Base-by-base conservation (phyloP, 2,329 filamentous ascomycete genomes). In the Cladosporium colombiae region DNA sequence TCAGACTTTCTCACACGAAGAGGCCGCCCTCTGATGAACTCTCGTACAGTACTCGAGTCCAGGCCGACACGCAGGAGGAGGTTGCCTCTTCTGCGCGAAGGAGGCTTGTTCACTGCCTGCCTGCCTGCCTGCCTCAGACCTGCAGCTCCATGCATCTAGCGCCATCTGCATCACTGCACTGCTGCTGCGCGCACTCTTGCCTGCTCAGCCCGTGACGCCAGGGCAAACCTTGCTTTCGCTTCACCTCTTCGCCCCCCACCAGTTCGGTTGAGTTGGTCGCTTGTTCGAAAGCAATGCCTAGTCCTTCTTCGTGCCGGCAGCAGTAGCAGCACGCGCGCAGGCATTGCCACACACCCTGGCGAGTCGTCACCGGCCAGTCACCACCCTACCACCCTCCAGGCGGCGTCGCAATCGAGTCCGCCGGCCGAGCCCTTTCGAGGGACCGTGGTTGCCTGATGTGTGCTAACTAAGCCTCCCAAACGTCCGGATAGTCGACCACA, bases 361-460 rank as follows among this genome's bases (percentile, higher is more conserved):
- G 1, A 31, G 33, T 25, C 56, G 37, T 59, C 56, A 40, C 56
- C 35, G 37, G 33, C 37, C 35, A 59, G 21, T 59, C 33, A 46
- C 33, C 56, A 59, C 58, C 16, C 29, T 44, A 27, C n/a, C 55
- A 58, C 59, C 11, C 21, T 33, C 61, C 49, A 53, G 50, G 61
- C 61, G 50, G 61, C 61, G 61, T 63, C 61, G 61, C 61, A 63
- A 63, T 63, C 61, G 50, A 56, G 61, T 56, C 50, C 25, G 61
- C 31, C 44, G 58, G 58, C 33, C 61, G 31, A 31, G 61, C 50
- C 61, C 50, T 31, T 29, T 37, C 44, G 61, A 46, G 25, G 50
- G 33, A 63, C 61, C 61, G 35, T 44, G 50, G 50, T 44, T 56
- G 33, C 61, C 33, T 55, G 33, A 31, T 37, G 29, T 62, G 59